Conservation (phyloP, 768 basidiomycete species). For the Rhizopogon sp. region DNA sequence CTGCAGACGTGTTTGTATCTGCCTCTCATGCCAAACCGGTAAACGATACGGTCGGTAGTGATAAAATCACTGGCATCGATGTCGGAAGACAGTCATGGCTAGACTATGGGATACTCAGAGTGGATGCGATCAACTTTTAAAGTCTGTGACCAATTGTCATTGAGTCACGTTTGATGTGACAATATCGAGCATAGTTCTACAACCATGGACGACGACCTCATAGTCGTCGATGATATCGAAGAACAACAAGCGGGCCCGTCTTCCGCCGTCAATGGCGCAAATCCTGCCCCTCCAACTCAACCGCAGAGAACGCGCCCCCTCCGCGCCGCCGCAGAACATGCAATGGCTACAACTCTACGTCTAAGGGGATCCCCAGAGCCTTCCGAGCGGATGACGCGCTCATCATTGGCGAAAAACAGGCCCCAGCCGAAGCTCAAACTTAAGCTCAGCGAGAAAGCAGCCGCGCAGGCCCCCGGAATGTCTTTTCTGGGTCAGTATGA, state of each 20-base stretch:
- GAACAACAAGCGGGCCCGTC: constrained; percentile 35
- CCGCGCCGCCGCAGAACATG: constrained; percentile 27
- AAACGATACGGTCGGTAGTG: too few species aligned
- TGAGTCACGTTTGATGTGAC: constrained; percentile 8
- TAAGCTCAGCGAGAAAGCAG: constrained; percentile 81
- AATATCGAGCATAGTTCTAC: neutral
- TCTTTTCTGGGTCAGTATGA: constrained; percentile 91
- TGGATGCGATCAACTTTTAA: too few species aligned
- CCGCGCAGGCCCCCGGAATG: constrained; percentile 77
- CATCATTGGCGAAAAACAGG: constrained; percentile 42
- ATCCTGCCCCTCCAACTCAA: constrained; percentile 7
- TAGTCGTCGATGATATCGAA: constrained; percentile 57
- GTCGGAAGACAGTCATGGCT: too few species aligned
- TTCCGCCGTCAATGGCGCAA: constrained; percentile 22
- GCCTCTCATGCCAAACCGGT: too few species aligned
- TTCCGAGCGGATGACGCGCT: constrained; percentile 53
- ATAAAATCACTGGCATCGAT: too few species aligned
- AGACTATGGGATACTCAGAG: too few species aligned
- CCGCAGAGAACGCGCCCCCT: constrained; percentile 26
- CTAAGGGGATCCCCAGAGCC: constrained; percentile 24
- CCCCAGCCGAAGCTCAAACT: constrained; percentile 79
- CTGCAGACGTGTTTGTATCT: too few species aligned
- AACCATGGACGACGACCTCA: constrained; percentile 56
- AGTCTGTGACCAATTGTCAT: too few species aligned
- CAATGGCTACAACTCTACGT: constrained; percentile 31